Evolutionary conservation across 2,329 filamentous ascomycete genomes (phyloP).

Genomic region (Ophiostoma sp.): DNA sequence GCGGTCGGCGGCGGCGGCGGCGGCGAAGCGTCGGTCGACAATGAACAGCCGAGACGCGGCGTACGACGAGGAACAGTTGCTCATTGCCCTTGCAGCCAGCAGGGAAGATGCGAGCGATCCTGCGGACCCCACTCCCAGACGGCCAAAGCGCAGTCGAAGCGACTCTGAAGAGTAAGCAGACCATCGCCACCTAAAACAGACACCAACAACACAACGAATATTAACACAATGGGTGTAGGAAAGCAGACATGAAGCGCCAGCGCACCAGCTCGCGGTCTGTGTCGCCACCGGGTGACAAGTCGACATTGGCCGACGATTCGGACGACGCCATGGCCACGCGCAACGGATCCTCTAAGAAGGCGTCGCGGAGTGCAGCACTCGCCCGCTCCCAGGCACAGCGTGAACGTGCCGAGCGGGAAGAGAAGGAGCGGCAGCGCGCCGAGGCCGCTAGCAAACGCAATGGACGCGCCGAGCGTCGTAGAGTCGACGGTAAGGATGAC

Average conservation of each 20-base stretch:
- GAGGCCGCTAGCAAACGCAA: constrained; percentile 80
- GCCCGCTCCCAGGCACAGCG: constrained; percentile 45
- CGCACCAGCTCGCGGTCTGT: constrained; percentile 76
- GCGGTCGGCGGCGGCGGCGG: constrained; percentile 52
- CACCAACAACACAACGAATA: constrained; percentile 3
- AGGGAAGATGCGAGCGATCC: constrained; percentile 70
- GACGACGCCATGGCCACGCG: constrained; percentile 64
- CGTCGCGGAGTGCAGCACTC: constrained; percentile 49
- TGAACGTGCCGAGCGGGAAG: constrained; percentile 67
- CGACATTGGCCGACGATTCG: constrained; percentile 61
- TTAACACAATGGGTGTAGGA: constrained; percentile 49
- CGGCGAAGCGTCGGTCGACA: constrained; percentile 84
- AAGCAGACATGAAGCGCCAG: constrained; percentile 75
- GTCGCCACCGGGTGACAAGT: constrained; percentile 56
- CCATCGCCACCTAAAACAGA: background rate
- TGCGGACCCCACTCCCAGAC: constrained; percentile 59
- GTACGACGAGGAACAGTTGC: constrained; percentile 92
- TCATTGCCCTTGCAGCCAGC: constrained; percentile 91
- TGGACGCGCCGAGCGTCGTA: constrained; percentile 75
- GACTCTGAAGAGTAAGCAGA: constrained; percentile 95
- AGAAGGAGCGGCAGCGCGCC: constrained; percentile 69
- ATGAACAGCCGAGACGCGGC: constrained; percentile 97
- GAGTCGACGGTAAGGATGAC: constrained; percentile 68
- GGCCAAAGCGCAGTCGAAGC: constrained; percentile 78
- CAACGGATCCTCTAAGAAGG: constrained; percentile 58